phyloP scores from a whole-genome alignment of 1,284 basidiomycete genomes.

The Cystobasidiaceae sp. region DNA sequence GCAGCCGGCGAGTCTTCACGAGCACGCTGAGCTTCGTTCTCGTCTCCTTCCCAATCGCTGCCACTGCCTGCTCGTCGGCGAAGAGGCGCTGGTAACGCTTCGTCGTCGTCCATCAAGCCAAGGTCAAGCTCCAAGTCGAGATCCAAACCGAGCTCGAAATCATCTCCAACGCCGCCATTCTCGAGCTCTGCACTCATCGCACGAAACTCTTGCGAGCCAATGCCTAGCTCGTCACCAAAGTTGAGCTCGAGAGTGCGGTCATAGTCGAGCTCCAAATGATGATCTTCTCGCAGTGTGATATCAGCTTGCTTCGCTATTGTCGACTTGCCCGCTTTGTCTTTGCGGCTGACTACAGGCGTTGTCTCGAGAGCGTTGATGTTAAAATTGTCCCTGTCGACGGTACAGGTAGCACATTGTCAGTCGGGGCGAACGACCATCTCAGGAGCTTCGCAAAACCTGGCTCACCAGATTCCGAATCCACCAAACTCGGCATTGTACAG shows the following conservation, averaged over 20 bases:
- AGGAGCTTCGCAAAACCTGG: background rate
- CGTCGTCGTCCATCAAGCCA: conserved; percentile 33
- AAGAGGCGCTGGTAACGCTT: background rate
- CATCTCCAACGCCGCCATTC: conserved; percentile 40
- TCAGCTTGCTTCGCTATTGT: conserved; percentile 35
- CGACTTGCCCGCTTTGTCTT: background rate
- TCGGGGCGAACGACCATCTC: background rate
- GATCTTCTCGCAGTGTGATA: conserved; percentile 40
- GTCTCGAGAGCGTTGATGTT: conserved; percentile 4
- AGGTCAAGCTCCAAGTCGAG: conserved; percentile 54
- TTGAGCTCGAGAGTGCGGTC: conserved; percentile 12
- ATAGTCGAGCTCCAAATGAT: conserved; percentile 27
- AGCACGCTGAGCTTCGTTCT: background rate
- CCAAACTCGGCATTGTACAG: conserved; percentile 31
- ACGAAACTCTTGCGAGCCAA: conserved; percentile 71
- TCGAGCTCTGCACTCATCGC: conserved; percentile 10
- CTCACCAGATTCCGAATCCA: conserved; percentile 30
- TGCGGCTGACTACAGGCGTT: background rate
- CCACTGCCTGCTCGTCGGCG: conserved; percentile 26
- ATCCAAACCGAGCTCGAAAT: conserved; percentile 55
- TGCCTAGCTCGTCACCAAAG: conserved; percentile 68
- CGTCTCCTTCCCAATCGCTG: conserved; percentile 5
- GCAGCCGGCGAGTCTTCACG: conserved; percentile 16
- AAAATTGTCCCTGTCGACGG: conserved; percentile 20
- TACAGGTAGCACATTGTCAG: background rate